Evolutionary conservation across 2,329 filamentous ascomycete genomes (phyloP), one percentile per base, ranked within the genome.

Genomic region (Tolypocladium paradoxum): DNA sequence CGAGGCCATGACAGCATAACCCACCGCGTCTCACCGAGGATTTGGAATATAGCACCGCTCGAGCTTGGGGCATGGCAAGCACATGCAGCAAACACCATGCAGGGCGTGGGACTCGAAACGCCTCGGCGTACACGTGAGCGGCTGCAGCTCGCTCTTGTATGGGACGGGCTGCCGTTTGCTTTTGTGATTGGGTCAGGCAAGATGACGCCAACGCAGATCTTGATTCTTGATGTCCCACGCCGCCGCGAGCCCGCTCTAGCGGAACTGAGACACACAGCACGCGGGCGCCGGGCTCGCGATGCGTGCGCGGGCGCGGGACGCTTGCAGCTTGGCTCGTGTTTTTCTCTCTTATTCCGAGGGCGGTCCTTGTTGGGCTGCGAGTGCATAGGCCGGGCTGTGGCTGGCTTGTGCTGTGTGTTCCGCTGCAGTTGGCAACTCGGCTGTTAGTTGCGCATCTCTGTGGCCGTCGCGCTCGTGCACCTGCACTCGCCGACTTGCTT

Each of bases 181-280:
- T 52, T 52, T 52, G 34, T 51, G 50, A 48, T 34, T 48, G 29
- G 33, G 33, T 31, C 43, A 47, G 11, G 22, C 31, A 31, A 52
- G 27, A 52, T 52, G 50, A 48, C 12, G 45, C 24, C 27, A 29
- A 31, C 9, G 43, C 45, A 37, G 43, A 52, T 52, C 50, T 48
- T 37, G 49, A 38, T 49, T 49, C 33, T 49, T 14, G 34, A 49
- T 33, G n/a, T 31, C 16, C 34, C 33, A 4, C 12, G n/a, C n/a
- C n/a, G n/a, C 18, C 2, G 24, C 48, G 14, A 14, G 22, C 34
- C 34, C 34, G 48, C 34, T 24, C 16, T 31, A 9, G 43, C 27
- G 33, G 48, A 49, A 49, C 48, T 27, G 38, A 51, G 40, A 51
- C 50, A 51, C 4, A 24, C 50, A 45, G 38, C 20, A 29, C 6